Base-by-base conservation (phyloP, 768 basidiomycete species). In the Russula lepida region DNA sequence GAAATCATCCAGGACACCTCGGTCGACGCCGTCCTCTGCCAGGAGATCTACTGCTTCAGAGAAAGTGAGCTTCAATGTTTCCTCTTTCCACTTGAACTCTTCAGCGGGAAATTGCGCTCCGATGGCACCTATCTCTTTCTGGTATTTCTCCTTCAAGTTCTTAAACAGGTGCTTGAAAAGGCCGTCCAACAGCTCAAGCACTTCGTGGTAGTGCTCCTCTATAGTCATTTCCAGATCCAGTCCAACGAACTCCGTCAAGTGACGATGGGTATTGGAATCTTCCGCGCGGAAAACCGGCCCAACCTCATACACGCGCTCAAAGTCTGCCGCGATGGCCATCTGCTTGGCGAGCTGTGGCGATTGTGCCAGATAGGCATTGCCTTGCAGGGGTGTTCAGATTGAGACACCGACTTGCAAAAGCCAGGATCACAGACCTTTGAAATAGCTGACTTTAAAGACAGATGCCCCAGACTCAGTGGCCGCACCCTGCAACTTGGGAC, bases 151-250 rank as follows among this genome's bases (percentile, higher is more conserved):
- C 66, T 83, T 81, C 54, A 99, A 80, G 8, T 87, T 88, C 59
- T 79, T 78, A 84, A 99, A 99, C 69, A 99, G 89, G 69, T 79
- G 76, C 66, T 92, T 78, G 71, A 98, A 84, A 71, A 98, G 80
- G 48, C 79, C 81, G 71, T 99, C 97, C 60, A 99, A 81, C 25
- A 93, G 74, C 68, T 97, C 93, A 78, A 98, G 80, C 37, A 94
- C 94, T 74, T 99, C 97, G 74, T 98, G 95, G 70, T 98, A 99
- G 72, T 98, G 94, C 72, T 98, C 95, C 73, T 98, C 94, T 67
- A 99, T 93, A 4, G 86, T 81, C 97, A 99, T 98, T 74, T 99
- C 97, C 66, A 99, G 81, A 89, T 99, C 97, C 67, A 99, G 87
- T 30, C 97, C 97, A 66, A 93, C 89, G 74, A 98, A 99, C 74